Evolutionary conservation across 768 basidiomycete species (phyloP).

Genomic region (Lentinula detonsa): DNA sequence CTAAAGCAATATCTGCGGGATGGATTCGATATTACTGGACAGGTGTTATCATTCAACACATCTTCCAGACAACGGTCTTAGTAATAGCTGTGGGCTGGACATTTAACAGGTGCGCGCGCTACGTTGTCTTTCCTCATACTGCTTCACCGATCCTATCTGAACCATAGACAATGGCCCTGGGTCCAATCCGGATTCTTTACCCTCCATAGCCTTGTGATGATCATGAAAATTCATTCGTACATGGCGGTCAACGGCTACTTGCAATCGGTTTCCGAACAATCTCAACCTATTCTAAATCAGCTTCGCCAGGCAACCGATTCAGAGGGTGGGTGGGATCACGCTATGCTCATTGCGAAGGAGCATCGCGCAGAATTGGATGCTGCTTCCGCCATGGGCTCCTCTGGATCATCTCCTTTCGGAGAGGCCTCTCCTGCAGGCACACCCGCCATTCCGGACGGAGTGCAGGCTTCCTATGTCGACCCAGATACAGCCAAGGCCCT

Average conservation of each 20-base stretch:
- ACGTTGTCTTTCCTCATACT: neutral
- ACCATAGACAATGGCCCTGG: conserved; percentile 89
- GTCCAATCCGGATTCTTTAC: conserved; percentile 92
- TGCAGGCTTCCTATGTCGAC: conserved; percentile 49
- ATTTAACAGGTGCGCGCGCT: conserved; percentile 47
- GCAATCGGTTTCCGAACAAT: conserved; percentile 43
- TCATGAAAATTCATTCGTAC: conserved; percentile 98
- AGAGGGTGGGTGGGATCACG: conserved; percentile 65
- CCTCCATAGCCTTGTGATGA: conserved; percentile 81
- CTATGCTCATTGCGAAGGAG: conserved; percentile 42
- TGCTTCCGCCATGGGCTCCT: conserved; percentile 14
- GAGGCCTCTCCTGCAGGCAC: conserved; percentile 32
- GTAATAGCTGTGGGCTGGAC: conserved; percentile 81
- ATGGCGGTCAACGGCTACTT: conserved; percentile 84
- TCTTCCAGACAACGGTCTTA: conserved; percentile 70
- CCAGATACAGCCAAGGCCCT: conserved; percentile 44
- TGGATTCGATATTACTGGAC: conserved; percentile 80
- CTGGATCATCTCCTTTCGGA: conserved; percentile 11
- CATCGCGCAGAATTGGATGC: conserved; percentile 36
- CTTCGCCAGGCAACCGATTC: conserved; percentile 42
- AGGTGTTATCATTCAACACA: conserved; percentile 75
- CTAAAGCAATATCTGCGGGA: conserved; percentile 65
- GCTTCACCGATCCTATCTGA: neutral
- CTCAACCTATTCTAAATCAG: conserved; percentile 32
- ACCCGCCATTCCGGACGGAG: conserved; percentile 36